Evolutionary conservation across 345 rosid genomes (phyloP).

Genomic region (Ricinus communis): DNA sequence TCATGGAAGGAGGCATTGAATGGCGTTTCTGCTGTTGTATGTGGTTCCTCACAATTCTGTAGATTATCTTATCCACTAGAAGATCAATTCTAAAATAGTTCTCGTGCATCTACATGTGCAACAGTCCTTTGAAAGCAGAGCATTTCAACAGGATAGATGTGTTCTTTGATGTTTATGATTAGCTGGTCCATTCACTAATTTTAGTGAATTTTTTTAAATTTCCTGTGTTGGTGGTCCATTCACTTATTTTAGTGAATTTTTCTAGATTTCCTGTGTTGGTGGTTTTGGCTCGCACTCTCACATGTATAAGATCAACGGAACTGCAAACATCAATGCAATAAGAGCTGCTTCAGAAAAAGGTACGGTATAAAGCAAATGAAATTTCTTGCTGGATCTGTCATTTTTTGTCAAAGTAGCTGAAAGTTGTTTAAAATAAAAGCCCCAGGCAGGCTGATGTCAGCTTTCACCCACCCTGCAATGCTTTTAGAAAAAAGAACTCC

Average conservation of each 20-base stretch:
- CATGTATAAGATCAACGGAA: constrained; percentile 95
- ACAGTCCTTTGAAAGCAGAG: not conserved
- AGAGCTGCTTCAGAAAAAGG: constrained; percentile 92
- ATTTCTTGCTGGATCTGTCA: not conserved
- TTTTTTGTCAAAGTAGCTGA: not conserved
- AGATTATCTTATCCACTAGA: not conserved
- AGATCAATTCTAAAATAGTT: not conserved
- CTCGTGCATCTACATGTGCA: not conserved
- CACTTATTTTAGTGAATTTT: constrained; percentile 24
- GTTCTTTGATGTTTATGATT: constrained; percentile 13
- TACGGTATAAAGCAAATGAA: constrained; percentile 16
- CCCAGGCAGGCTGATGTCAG: not conserved
- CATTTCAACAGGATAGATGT: not conserved
- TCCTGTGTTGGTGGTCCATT: not conserved
- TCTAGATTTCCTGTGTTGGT: constrained; percentile 90
- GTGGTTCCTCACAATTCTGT: constrained; percentile 22
- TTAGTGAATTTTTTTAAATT: too few species aligned
- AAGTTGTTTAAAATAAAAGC: not conserved
- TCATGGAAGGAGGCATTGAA: constrained; percentile 78
- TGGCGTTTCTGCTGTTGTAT: constrained; percentile 86
- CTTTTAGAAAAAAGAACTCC: not conserved
- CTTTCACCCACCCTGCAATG: not conserved
- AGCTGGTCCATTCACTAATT: constrained; percentile 21
- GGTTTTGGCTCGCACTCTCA: constrained; percentile 92
- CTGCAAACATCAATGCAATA: constrained; percentile 91